Evolutionary conservation across 140 eudicot species (phyloP).

Genomic region (Oenanthe javanica): DNA sequence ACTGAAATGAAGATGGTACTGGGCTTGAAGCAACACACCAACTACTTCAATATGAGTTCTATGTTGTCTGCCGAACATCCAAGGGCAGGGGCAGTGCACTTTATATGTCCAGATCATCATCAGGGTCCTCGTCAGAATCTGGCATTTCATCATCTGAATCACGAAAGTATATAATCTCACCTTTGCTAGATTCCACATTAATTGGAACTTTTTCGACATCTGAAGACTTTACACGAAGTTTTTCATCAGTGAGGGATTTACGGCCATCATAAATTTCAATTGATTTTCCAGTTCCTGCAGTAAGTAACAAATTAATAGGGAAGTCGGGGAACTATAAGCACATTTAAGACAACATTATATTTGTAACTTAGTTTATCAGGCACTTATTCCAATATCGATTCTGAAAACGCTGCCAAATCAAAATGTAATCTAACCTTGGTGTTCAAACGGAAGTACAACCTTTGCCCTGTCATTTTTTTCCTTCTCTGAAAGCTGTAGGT

Average conservation of each 20-base stretch:
- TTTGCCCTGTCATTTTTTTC: slow-evolving; percentile 74
- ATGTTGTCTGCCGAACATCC: background rate
- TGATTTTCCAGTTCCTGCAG: slow-evolving; percentile 54
- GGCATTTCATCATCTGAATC: slow-evolving; percentile 99
- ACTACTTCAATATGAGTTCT: background rate
- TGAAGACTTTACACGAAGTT: slow-evolving; percentile 21
- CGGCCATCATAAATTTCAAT: slow-evolving; percentile 87
- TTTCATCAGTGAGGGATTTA: slow-evolving; percentile 35
- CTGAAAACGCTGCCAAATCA: background rate
- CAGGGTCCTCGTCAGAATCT: slow-evolving; percentile 98
- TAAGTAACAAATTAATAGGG: background rate
- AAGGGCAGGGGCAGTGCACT: background rate
- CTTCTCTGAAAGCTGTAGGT: slow-evolving; percentile 78
- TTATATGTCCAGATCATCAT: slow-evolving; percentile 93
- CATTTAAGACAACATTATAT: background rate
- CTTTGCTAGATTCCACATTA: slow-evolving; percentile 41
- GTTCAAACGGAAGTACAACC: slow-evolving; percentile 98
- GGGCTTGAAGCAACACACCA: background rate
- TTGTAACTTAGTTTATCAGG: background rate
- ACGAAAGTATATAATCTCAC: slow-evolving; percentile 77
- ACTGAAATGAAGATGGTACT: background rate
- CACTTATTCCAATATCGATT: background rate
- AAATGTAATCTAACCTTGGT: slow-evolving; percentile 58
- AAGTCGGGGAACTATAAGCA: background rate
- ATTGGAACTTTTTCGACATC: slow-evolving; percentile 27